A percentile compares a stretch with the other conserved stretches of the same genome.
Conservation (phyloP, 768 basidiomycete species). For the Mycena olivaceomarginata region DNA sequence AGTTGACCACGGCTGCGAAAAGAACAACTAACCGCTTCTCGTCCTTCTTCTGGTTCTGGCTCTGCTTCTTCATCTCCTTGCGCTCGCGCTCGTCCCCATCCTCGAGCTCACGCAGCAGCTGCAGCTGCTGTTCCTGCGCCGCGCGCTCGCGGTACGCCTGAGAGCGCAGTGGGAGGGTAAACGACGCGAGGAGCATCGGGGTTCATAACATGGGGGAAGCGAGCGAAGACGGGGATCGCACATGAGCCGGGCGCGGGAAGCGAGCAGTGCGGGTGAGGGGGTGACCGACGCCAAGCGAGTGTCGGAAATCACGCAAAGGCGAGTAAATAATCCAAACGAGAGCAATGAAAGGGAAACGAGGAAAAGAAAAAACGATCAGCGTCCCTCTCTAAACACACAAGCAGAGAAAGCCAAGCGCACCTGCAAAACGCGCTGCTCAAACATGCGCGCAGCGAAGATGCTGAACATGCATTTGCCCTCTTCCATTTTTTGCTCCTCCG, state of each 20-base stretch:
- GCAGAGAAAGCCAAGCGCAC: conserved; percentile 48
- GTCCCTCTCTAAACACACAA: background rate
- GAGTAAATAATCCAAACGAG: background rate
- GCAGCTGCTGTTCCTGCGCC: too few species aligned
- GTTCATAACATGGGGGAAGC: too few species aligned
- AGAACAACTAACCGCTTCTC: too few species aligned
- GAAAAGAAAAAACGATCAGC: background rate
- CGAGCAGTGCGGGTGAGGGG: too few species aligned
- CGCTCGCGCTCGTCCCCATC: conserved; percentile 87
- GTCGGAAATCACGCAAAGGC: too few species aligned
- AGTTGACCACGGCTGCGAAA: background rate
- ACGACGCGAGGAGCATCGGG: too few species aligned
- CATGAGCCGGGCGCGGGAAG: too few species aligned
- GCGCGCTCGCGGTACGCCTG: too few species aligned
- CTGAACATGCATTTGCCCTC: conserved; percentile 99
- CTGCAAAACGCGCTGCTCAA: conserved; percentile 97
- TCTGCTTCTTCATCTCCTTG: conserved; percentile 93
- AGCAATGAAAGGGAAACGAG: background rate
- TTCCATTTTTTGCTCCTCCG: conserved; percentile 97
- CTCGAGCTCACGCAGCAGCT: too few species aligned
- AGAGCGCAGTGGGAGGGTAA: background rate
- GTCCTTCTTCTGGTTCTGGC: too few species aligned
- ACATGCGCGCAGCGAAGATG: conserved; percentile 99
- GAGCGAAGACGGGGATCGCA: too few species aligned
- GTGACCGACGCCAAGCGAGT: background rate